These are phyloP conservation scores for Populus tremula DNA, from an alignment of 345 rosid genomes.

Conservation along the genomic window DNA sequence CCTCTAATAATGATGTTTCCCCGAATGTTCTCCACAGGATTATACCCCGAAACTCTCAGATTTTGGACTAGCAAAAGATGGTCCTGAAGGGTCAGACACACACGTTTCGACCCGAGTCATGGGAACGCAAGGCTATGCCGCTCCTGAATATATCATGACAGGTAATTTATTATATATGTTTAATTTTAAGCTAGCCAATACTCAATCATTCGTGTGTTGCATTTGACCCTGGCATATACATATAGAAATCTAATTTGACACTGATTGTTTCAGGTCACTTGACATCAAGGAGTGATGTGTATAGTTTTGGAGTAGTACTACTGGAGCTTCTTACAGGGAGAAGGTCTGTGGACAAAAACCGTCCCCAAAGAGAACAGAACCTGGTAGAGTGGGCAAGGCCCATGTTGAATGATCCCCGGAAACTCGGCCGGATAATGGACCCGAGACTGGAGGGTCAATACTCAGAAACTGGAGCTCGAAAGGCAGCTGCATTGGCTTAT, in stretches of 20 bases:
- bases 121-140: constrained; percentile 97
- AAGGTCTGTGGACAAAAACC: constrained; percentile 26
- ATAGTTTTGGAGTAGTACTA: constrained; percentile 33
- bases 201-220: too few relatives aligned
- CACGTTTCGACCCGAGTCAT: constrained; percentile 88
- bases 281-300: constrained; percentile 31
- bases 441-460: constrained; percentile 86
- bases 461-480: constrained; percentile 70
- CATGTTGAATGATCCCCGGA: constrained; percentile 57
- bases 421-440: constrained; percentile 70
- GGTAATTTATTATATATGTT: constrained; percentile 31
- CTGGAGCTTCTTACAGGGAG: constrained; percentile 31
- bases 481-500: constrained; percentile 80
- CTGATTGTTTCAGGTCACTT: constrained; percentile 23
- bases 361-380: constrained; percentile 25
- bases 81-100: constrained; percentile 92
- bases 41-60: constrained; percentile 79
- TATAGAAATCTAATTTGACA: not conserved
- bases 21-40: constrained; percentile 42
- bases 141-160: constrained; percentile 93
- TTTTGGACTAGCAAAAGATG: constrained; percentile 89
- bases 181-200: not conserved
- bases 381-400: constrained; percentile 34
- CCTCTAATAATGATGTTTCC: not conserved
- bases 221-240: too few relatives aligned